A percentile compares a stretch with the other conserved stretches of the same genome.
phyloP scores from a whole-genome alignment of 257 asterid genomes.

The Solanum okadae region DNA sequence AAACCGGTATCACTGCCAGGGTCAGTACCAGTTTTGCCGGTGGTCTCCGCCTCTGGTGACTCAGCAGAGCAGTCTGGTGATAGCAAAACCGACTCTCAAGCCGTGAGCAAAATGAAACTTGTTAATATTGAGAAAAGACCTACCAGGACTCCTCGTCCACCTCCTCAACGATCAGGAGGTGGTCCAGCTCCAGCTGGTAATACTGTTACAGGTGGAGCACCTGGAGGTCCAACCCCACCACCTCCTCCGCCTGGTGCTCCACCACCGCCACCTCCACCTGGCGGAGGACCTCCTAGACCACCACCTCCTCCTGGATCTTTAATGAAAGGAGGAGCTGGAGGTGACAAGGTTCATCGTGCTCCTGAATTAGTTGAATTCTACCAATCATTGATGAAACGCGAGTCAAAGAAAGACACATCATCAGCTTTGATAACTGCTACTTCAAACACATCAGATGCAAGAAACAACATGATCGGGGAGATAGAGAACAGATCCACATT shows the following conservation, averaged over 20 bases:
- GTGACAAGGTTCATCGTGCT: constrained; percentile 89
- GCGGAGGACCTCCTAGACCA: constrained; percentile 78
- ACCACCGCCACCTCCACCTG: constrained; percentile 77
- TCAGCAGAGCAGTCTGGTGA: constrained; percentile 44
- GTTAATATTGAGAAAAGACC: constrained; percentile 69
- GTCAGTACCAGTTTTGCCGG: neutral
- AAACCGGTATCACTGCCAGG: constrained; percentile 15
- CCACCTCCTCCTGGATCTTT: constrained; percentile 89
- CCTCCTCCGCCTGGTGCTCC: constrained; percentile 80
- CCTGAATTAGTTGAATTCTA: constrained; percentile 97
- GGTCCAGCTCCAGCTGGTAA: constrained; percentile 23
- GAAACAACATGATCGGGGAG: constrained; percentile 97
- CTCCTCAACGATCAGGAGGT: constrained; percentile 60
- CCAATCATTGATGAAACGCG: constrained; percentile 88
- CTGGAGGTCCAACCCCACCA: constrained; percentile 66
- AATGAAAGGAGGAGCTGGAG: constrained; percentile 44
- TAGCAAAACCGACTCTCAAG: constrained; percentile 34
- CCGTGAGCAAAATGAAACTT: constrained; percentile 67
- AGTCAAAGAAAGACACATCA: constrained; percentile 74
- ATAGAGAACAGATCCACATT: constrained; percentile 86
- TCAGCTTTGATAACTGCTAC: constrained; percentile 50
- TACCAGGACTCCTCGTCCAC: constrained; percentile 79
- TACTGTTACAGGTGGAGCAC: constrained; percentile 17
- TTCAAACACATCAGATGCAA: constrained; percentile 62
- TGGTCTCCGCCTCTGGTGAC: constrained; percentile 35